phyloP scores from a whole-genome alignment of 2,329 filamentous ascomycete species.

The Sordariomycetes sp. region DNA sequence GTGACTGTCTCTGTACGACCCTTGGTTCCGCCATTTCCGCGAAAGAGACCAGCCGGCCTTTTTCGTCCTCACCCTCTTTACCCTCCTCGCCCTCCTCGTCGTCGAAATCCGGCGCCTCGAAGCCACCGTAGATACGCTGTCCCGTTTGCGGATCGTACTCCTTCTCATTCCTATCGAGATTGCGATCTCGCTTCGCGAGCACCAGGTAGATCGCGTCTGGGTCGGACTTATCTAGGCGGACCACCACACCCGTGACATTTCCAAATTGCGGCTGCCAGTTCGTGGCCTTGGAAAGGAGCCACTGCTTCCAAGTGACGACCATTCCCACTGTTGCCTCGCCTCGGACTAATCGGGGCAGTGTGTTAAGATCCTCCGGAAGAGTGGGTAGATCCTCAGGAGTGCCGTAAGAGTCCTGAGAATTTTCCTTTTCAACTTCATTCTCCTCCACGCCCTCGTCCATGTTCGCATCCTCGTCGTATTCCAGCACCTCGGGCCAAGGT shows the following conservation, averaged over 20 bases:
- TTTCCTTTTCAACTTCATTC: constrained; percentile 20
- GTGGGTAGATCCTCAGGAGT: constrained; percentile 45
- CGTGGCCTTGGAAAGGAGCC: constrained; percentile 48
- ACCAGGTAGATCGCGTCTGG: constrained; percentile 40
- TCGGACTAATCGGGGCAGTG: constrained; percentile 37
- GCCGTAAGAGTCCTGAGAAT: neutral
- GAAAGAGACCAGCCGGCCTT: constrained; percentile 49
- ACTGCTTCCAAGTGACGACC: constrained; percentile 59
- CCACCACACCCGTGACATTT: constrained; percentile 55
- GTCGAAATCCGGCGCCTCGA: constrained; percentile 60
- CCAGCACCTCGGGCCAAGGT: neutral
- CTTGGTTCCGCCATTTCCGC: constrained; percentile 57
- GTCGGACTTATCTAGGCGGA: constrained; percentile 33
- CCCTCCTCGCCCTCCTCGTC: constrained; percentile 46
- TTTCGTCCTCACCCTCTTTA: constrained; percentile 52
- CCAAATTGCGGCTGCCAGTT: constrained; percentile 56
- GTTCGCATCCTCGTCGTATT: constrained; percentile 21
- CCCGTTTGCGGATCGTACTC: constrained; percentile 57
- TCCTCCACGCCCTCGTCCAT: constrained; percentile 19
- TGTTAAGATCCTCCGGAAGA: constrained; percentile 45
- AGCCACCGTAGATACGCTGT: constrained; percentile 57
- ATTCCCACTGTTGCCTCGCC: constrained; percentile 44
- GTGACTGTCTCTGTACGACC: constrained; percentile 36
- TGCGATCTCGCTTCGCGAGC: constrained; percentile 59
- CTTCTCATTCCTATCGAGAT: constrained; percentile 43